Conservation (phyloP, 163 green algal genomes). For the Chloroidium sp. region DNA sequence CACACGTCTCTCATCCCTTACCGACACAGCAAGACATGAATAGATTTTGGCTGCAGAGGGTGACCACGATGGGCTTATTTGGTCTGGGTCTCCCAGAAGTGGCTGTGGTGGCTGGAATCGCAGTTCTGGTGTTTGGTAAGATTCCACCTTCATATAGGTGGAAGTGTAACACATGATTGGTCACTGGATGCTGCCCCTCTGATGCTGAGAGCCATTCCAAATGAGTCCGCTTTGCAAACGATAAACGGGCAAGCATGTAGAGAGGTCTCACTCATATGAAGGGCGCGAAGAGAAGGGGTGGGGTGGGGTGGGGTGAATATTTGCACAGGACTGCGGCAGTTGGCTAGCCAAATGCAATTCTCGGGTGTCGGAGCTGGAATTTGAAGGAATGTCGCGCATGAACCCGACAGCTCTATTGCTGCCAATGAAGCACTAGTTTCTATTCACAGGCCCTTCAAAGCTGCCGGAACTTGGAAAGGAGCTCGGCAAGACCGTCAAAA, state of each 20-base stretch:
- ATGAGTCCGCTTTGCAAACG: too few relatives aligned
- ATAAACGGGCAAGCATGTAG: too few relatives aligned
- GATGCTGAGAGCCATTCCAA: too few relatives aligned
- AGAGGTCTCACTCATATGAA: too few relatives aligned
- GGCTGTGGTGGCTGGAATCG: constrained; percentile 90
- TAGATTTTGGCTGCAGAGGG: constrained; percentile 1
- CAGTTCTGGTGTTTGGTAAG: constrained; percentile 82
- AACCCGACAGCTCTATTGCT: not conserved
- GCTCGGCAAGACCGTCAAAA: constrained; percentile 86
- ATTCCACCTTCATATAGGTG: not conserved
- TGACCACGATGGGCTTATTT: constrained; percentile 69
- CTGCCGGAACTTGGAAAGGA: constrained; percentile 90
- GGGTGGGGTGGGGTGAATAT: too few relatives aligned
- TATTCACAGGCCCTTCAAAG: constrained; percentile 73
- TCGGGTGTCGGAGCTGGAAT: not conserved
- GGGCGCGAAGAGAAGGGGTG: too few relatives aligned
- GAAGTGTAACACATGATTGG: not conserved
- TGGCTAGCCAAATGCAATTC: too few relatives aligned
- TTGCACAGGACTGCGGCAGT: too few relatives aligned
- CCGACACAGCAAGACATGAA: not conserved
- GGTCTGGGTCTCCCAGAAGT: constrained; percentile 90
- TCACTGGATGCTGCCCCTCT: not conserved
- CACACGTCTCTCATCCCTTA: too few relatives aligned
- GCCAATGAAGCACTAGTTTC: too few relatives aligned
- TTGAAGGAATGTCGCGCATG: not conserved